Evolutionary conservation across 176 grass and related monocot genomes (phyloP).

Genomic region (Triticum monococcum): DNA sequence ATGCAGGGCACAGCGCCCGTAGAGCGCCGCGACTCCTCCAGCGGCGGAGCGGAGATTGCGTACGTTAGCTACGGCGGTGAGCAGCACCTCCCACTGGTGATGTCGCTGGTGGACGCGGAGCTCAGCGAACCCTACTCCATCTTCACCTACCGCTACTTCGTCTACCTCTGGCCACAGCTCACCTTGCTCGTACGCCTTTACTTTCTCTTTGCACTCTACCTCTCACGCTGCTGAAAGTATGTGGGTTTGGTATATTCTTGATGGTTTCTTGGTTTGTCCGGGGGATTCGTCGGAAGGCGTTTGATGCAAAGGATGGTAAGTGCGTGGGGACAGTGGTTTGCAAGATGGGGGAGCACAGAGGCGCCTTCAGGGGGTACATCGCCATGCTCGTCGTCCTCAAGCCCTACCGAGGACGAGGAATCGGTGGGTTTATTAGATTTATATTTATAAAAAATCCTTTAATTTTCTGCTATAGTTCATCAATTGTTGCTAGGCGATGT

Average conservation of each 20-base stretch:
- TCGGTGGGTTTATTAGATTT: constrained; percentile 41
- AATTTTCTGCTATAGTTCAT: neutral
- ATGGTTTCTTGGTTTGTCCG: neutral
- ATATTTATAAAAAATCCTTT: neutral
- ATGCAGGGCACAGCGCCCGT: constrained; percentile 25
- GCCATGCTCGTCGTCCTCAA: constrained; percentile 95
- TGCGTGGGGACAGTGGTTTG: constrained; percentile 97
- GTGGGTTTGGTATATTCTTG: constrained; percentile 6
- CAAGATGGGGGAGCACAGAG: constrained; percentile 92
- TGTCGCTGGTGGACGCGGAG: constrained; percentile 91
- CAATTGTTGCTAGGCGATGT: neutral
- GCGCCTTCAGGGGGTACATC: constrained; percentile 77
- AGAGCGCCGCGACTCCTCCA: neutral
- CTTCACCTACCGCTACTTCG: constrained; percentile 99
- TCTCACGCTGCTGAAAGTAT: neutral
- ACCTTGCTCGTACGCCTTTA: constrained; percentile 73
- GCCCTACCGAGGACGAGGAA: constrained; percentile 85
- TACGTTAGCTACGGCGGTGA: constrained; percentile 94
- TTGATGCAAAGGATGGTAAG: constrained; percentile 50
- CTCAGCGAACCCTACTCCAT: constrained; percentile 99
- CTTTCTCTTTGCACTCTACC: neutral
- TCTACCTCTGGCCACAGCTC: constrained; percentile 94
- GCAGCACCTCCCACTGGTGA: constrained; percentile 88
- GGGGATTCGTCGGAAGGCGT: constrained; percentile 28
- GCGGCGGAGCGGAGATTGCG: constrained; percentile 35